Conservation (phyloP, 352 stramenopile genomes). For the Pythium volutum region DNA sequence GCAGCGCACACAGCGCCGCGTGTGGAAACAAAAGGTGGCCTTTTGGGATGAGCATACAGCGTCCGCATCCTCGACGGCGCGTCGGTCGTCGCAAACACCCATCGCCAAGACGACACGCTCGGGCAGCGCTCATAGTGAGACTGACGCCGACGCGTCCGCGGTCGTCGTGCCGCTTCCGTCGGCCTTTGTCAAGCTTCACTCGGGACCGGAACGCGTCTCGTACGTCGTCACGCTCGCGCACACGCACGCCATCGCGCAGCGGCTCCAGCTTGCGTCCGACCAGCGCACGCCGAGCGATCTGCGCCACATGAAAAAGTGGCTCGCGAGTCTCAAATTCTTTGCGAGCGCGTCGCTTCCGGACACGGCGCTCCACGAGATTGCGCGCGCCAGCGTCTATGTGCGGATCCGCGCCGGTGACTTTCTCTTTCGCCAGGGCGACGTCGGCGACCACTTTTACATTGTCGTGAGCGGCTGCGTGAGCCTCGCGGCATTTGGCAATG, state of each 20-base stretch:
- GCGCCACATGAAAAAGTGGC: slow-evolving; percentile 64
- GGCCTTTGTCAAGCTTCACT: slow-evolving; percentile 44
- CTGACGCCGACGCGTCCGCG: no score
- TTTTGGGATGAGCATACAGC: slow-evolving; percentile 38
- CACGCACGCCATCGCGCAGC: slow-evolving; percentile 30
- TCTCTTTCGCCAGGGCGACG: slow-evolving; percentile 69
- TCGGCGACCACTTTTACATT: slow-evolving; percentile 71
- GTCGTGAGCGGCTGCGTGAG: slow-evolving; percentile 61
- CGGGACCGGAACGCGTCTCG: slow-evolving; percentile 33
- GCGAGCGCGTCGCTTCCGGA: slow-evolving; percentile 52
- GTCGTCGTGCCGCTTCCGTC: slow-evolving; percentile 7
- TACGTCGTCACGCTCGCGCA: slow-evolving; percentile 36
- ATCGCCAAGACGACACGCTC: no score
- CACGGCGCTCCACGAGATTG: slow-evolving; percentile 47
- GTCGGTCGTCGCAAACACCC: no score
- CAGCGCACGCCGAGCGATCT: slow-evolving; percentile 38
- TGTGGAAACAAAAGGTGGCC: slow-evolving; percentile 43
- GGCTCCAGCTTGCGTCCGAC: slow-evolving; percentile 38
- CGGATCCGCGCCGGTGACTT: slow-evolving; percentile 45
- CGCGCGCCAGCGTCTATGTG: slow-evolving; percentile 41
- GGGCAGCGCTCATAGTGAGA: no score
- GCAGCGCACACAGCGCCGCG: slow-evolving; percentile 34
- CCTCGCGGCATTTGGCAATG: slow-evolving; percentile 61
- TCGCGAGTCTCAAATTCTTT: slow-evolving; percentile 66
- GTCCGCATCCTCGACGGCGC: not conserved